Percentiles rank a stretch among this genome's conserved stretches.
Evolutionary conservation across 2,329 filamentous ascomycete genomes (phyloP).

Genomic region (Hypoxylon sp.): DNA sequence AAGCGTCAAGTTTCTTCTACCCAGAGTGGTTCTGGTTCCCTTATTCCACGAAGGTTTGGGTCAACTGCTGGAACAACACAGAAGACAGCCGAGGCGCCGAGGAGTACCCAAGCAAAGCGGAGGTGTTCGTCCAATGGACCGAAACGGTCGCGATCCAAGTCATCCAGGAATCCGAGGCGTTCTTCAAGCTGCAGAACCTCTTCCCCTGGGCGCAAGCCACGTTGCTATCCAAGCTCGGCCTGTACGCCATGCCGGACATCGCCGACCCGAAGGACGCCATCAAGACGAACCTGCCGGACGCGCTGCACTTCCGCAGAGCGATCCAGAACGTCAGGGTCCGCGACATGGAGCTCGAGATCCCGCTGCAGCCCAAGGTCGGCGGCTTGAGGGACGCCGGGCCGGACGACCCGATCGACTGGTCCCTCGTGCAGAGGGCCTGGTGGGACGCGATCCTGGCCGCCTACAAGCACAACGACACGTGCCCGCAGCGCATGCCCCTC

Average conservation of each 20-base stretch:
- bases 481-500: constrained; percentile 58
- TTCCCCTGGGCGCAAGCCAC: constrained; percentile 39
- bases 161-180: constrained; percentile 46
- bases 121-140: constrained; percentile 53
- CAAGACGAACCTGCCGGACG: constrained; percentile 59
- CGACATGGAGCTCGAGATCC: constrained; percentile 60
- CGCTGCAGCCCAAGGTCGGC: constrained; percentile 52
- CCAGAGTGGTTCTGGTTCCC: constrained; percentile 66
- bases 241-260: constrained; percentile 49
- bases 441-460: constrained; percentile 62
- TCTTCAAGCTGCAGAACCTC: constrained; percentile 25
- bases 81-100: constrained; percentile 49
- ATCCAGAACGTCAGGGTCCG: constrained; percentile 61
- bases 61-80: constrained; percentile 60
- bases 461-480: constrained; percentile 54
- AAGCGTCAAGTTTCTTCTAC: constrained; percentile 58
- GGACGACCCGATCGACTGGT: constrained; percentile 52
- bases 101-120: constrained; percentile 54
- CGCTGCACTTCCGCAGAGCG: constrained; percentile 61
- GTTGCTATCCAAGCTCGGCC: constrained; percentile 53
- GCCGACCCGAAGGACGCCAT: constrained; percentile 43
- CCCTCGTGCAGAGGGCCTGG: constrained; percentile 60
- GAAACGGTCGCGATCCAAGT: constrained; percentile 29
- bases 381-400: constrained; percentile 48
- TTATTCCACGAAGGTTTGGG: constrained; percentile 59